Percentiles rank a stretch among this genome's conserved stretches.
These are phyloP conservation scores for Erythrobasidium hasegawianum DNA, from an alignment of 1,284 basidiomycete species.

Conservation along the genomic window DNA sequence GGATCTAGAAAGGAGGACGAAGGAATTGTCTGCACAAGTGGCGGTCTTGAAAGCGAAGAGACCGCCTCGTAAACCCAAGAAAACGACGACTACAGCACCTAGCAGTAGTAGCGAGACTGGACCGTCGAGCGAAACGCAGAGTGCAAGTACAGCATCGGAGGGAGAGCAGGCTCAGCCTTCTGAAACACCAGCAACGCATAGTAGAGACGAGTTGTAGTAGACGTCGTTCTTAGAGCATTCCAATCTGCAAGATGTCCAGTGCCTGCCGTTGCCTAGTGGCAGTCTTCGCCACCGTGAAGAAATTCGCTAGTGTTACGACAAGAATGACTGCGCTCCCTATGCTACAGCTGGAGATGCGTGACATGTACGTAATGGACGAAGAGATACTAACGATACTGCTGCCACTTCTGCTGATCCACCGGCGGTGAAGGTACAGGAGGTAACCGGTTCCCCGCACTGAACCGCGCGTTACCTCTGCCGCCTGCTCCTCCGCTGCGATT, in stretches of 20 bases:
- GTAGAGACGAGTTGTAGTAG: slow-evolving; percentile 31
- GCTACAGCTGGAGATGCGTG: too few relatives aligned
- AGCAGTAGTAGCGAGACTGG: neutral
- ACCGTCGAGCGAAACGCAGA: slow-evolving; percentile 12
- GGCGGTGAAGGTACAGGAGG: slow-evolving; percentile 18
- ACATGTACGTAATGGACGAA: too few relatives aligned
- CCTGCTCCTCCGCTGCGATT: neutral
- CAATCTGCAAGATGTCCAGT: too few relatives aligned
- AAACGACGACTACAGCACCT: slow-evolving; percentile 2
- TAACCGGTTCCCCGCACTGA: slow-evolving; percentile 2
- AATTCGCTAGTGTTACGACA: too few relatives aligned
- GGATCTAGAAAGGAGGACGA: slow-evolving; percentile 76
- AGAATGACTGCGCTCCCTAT: too few relatives aligned
- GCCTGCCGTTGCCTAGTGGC: too few relatives aligned
- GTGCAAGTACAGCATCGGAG: slow-evolving; percentile 6
- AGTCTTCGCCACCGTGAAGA: too few relatives aligned
- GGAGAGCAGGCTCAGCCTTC: slow-evolving; percentile 22
- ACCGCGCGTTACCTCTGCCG: slow-evolving; percentile 5
- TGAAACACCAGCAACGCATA: slow-evolving; percentile 4
- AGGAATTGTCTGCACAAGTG: slow-evolving; percentile 70
- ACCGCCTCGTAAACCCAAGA: slow-evolving; percentile 17
- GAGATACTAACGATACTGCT: slow-evolving; percentile 2
- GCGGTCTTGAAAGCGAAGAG: slow-evolving; percentile 46
- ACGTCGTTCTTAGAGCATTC: too few relatives aligned
- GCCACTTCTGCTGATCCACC: neutral